phyloP scores from a whole-genome alignment of 2,329 filamentous ascomycete genomes.

The Verticillium dahliae region DNA sequence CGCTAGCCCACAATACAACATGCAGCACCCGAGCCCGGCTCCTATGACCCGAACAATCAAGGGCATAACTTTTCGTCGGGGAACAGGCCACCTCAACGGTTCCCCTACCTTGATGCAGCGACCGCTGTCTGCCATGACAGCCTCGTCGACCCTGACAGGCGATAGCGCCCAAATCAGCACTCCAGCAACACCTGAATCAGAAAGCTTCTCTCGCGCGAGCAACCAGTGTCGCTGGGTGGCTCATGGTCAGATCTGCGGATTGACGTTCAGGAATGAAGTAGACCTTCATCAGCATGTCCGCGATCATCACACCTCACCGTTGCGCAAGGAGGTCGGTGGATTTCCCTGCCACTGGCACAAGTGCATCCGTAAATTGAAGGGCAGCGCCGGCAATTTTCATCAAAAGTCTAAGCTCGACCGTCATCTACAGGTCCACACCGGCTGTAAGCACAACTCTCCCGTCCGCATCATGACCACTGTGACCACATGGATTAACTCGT shows the following conservation, averaged over 20 bases:
- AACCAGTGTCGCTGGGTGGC: constrained; percentile 24
- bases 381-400: constrained; percentile 39
- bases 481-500: constrained; percentile 15
- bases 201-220: constrained; percentile 13
- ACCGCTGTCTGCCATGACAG: background rate
- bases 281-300: constrained; percentile 51
- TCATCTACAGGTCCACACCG: constrained; percentile 60
- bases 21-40: background rate
- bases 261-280: constrained; percentile 34
- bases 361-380: constrained; percentile 35
- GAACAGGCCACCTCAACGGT: too few species aligned
- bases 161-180: background rate
- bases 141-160: background rate
- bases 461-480: constrained; percentile 1
- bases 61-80: background rate
- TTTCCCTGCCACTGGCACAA: constrained; percentile 51
- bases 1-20: background rate
- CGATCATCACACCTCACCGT: constrained; percentile 36
- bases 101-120: background rate
- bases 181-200: background rate
- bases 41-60: background rate
- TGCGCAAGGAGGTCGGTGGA: constrained; percentile 36
- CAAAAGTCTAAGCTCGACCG: constrained; percentile 59
- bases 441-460: constrained; percentile 37
- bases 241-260: constrained; percentile 20